phyloP scores from a whole-genome alignment of 1,139 yeast genomes.

The Magnusiomyces sp. region DNA sequence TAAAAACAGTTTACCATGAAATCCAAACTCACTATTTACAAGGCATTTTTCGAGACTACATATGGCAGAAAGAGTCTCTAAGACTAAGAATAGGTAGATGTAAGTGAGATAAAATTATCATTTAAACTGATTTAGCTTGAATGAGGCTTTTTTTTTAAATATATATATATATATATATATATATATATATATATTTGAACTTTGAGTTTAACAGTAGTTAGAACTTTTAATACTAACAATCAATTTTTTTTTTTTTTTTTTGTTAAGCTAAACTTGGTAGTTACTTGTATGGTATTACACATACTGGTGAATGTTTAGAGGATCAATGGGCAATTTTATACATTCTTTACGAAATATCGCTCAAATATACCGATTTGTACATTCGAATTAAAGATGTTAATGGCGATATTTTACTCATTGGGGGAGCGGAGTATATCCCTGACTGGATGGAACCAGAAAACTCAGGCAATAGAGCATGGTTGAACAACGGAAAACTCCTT shows the following conservation, averaged over 20 bases:
- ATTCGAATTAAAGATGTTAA: conserved; percentile 6
- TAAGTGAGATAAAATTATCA: neutral
- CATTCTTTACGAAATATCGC: neutral
- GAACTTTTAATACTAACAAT: neutral
- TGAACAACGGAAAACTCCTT: conserved; percentile 5
- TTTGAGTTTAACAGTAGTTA: neutral
- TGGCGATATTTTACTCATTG: conserved; percentile 12
- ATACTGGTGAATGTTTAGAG: conserved; percentile 4
- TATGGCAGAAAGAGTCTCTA: conserved; percentile 8
- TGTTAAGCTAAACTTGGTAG: neutral
- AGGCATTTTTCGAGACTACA: neutral
- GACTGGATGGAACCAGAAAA: conserved; percentile 8
- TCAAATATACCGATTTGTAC: conserved; percentile 3
- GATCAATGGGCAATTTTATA: conserved; percentile 7
- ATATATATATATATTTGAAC: too few relatives aligned
- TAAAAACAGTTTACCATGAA: too few relatives aligned
- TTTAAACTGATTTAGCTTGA: too few relatives aligned
- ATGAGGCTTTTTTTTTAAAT: too few relatives aligned
- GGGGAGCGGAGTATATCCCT: conserved; percentile 2
- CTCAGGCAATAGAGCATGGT: conserved; percentile 9
- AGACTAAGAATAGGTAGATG: conserved; percentile 4
- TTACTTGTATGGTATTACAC: conserved; percentile 12
- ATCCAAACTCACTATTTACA: neutral
- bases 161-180: too few relatives aligned
- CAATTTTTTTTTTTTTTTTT: neutral